These are phyloP conservation scores for Arabis alpina DNA, from an alignment of 345 rosid species.

Conservation along the genomic window DNA sequence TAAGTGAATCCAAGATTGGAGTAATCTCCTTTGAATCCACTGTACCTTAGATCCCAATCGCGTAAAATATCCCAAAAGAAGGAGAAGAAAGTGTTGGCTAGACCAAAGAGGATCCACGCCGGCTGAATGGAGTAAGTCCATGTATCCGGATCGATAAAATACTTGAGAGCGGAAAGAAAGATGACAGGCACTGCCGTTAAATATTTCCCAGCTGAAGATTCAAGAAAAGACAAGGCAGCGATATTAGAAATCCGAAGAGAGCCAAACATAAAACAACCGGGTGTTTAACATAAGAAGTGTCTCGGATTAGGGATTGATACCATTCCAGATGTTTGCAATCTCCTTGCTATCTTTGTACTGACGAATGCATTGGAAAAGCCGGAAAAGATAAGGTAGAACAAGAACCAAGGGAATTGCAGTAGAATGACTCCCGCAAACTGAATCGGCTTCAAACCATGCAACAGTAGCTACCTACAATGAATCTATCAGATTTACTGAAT, in stretches of 20 bases:
- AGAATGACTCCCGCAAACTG: slow-evolving; percentile 96
- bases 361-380: slow-evolving; percentile 89
- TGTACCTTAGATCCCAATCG: slow-evolving; percentile 97
- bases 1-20: slow-evolving; percentile 8
- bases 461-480: slow-evolving; percentile 84
- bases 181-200: slow-evolving; percentile 92
- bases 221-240: slow-evolving; percentile 15
- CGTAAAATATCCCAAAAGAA: slow-evolving; percentile 95
- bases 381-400: slow-evolving; percentile 88
- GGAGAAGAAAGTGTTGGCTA: slow-evolving; percentile 82
- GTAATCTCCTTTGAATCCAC: slow-evolving; percentile 11
- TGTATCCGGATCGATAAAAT: slow-evolving; percentile 68
- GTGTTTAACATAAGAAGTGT: background rate
- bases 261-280: slow-evolving; percentile 1
- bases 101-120: slow-evolving; percentile 85
- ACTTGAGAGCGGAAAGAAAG: slow-evolving; percentile 94
- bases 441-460: slow-evolving; percentile 99
- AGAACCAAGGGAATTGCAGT: slow-evolving; percentile 91
- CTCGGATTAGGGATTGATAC: slow-evolving; percentile 44
- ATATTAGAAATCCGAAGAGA: background rate
- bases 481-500: slow-evolving; percentile 30
- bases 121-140: slow-evolving; percentile 89
- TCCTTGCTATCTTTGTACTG: slow-evolving; percentile 90
- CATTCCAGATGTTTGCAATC: slow-evolving; percentile 75
- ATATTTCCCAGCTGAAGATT: slow-evolving; percentile 83